A percentile compares a stretch with the other conserved stretches of the same genome.
Evolutionary conservation across 208 protist species (phyloP).

Genomic region (Crithidia bombi): DNA sequence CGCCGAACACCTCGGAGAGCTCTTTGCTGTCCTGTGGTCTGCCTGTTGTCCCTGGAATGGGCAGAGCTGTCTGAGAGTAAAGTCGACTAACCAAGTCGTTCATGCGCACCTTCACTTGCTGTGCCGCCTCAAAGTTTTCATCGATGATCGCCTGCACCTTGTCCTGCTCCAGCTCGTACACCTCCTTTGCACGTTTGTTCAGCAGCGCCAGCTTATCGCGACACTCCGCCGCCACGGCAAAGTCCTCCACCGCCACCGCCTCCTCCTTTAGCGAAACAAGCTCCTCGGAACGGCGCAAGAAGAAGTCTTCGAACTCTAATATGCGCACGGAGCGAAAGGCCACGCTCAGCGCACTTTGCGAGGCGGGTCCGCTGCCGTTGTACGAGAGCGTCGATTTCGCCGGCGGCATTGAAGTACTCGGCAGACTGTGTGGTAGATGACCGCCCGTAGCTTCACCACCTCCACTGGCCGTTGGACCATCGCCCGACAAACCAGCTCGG

Average conservation of each 20-base stretch:
- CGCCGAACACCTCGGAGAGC: neutral
- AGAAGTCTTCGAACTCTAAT: conserved; percentile 88
- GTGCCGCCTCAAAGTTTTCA: conserved; percentile 87
- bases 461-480: too few relatives aligned
- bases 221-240: conserved; percentile 63
- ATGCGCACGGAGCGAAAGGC: conserved; percentile 83
- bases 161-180: conserved; percentile 87
- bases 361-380: neutral
- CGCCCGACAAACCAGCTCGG: too few relatives aligned
- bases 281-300: conserved; percentile 80
- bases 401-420: neutral
- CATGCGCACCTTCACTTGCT: conserved; percentile 74
- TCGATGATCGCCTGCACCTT: conserved; percentile 92
- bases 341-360: neutral
- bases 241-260: conserved; percentile 72
- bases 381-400: neutral
- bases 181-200: conserved; percentile 56
- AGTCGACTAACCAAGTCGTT: conserved; percentile 65
- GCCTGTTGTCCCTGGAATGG: conserved; percentile 22
- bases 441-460: neutral
- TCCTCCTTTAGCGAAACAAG: conserved; percentile 82
- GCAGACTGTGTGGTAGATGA: neutral
- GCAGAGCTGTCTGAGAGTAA: conserved; percentile 51
- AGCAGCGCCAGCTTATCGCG: conserved; percentile 75
- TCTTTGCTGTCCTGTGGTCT: neutral